Percentiles rank a stretch among this genome's conserved stretches.
Conservation (phyloP, 768 basidiomycete species). For the Russula virescens region DNA sequence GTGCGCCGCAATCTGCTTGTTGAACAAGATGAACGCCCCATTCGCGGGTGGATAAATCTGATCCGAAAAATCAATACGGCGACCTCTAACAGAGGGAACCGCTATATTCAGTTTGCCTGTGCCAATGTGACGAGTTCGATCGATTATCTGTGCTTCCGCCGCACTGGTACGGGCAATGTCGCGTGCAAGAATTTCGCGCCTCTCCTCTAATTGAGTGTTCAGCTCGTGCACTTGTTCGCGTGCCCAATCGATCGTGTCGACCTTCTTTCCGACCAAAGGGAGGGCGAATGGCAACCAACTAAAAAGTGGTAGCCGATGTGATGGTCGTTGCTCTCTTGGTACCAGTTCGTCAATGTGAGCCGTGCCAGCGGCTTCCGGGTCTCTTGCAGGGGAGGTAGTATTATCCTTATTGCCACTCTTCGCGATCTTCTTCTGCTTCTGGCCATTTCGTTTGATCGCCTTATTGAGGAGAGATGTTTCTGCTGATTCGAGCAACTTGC, state of each 20-base stretch:
- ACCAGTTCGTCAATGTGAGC: slow-evolving; percentile 43
- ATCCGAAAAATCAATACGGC: slow-evolving; percentile 21
- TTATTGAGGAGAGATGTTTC: slow-evolving; percentile 73
- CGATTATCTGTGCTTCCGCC: slow-evolving; percentile 21
- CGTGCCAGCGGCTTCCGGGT: slow-evolving; percentile 29
- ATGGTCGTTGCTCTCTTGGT: slow-evolving; percentile 67
- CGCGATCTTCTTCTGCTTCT: slow-evolving; percentile 42
- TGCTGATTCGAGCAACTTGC: slow-evolving; percentile 77
- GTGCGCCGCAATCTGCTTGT: slow-evolving; percentile 89
- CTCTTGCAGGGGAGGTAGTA: slow-evolving; percentile 16
- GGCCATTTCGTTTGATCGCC: slow-evolving; percentile 61
- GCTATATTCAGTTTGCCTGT: slow-evolving; percentile 27
- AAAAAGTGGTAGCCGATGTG: slow-evolving; percentile 57
- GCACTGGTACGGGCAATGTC: slow-evolving; percentile 28
- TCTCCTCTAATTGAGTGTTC: slow-evolving; percentile 24
- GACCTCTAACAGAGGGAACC: slow-evolving; percentile 11
- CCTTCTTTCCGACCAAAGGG: slow-evolving; percentile 74
- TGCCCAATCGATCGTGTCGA: slow-evolving; percentile 94
- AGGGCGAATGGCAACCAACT: slow-evolving; percentile 49
- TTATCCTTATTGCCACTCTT: slow-evolving; percentile 29
- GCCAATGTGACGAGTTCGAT: slow-evolving; percentile 21
- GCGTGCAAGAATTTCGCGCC: slow-evolving; percentile 28
- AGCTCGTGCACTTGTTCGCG: slow-evolving; percentile 60
- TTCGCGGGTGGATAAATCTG: slow-evolving; percentile 34
- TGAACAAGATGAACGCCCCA: slow-evolving; percentile 89